phyloP scores from a whole-genome alignment of 768 basidiomycete genomes.

The Naematelia aurantialba region DNA sequence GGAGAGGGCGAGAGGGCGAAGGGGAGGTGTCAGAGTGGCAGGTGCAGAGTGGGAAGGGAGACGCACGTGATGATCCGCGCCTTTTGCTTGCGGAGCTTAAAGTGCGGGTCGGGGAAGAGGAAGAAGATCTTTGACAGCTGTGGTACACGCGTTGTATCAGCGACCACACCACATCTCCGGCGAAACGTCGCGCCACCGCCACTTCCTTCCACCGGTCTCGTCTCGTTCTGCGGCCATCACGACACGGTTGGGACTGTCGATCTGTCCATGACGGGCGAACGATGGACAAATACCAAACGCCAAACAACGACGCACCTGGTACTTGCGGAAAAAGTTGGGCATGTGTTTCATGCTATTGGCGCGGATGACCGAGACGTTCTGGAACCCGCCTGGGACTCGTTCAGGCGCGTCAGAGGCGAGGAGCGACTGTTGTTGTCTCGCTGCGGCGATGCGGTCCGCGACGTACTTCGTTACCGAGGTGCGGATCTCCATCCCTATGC shows the following conservation, averaged over 20 bases:
- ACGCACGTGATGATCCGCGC: slow-evolving; percentile 85
- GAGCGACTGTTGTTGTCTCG: slow-evolving; percentile 56
- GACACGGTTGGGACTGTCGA: no score
- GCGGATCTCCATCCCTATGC: slow-evolving; percentile 89
- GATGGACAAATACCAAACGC: neutral
- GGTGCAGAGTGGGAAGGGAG: neutral
- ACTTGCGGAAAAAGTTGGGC: slow-evolving; percentile 89
- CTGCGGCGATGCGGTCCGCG: slow-evolving; percentile 84
- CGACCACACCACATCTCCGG: neutral
- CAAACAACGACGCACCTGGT: slow-evolving; percentile 56
- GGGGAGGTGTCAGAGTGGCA: neutral
- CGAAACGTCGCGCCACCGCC: neutral
- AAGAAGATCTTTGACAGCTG: slow-evolving; percentile 86
- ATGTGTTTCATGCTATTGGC: slow-evolving; percentile 99
- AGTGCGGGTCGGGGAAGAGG: slow-evolving; percentile 98
- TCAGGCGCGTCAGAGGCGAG: slow-evolving; percentile 16
- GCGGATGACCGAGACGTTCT: slow-evolving; percentile 85
- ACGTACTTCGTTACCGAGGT: slow-evolving; percentile 96
- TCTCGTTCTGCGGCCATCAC: neutral
- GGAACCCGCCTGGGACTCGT: slow-evolving; percentile 51
- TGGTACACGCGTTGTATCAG: neutral
- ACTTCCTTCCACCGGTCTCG: neutral
- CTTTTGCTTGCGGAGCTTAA: slow-evolving; percentile 97
- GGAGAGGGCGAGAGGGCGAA: neutral
- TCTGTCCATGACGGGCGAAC: no score